These are phyloP conservation scores for Cadophora gregata DNA, from an alignment of 2,329 filamentous ascomycete species.

Conservation along the genomic window DNA sequence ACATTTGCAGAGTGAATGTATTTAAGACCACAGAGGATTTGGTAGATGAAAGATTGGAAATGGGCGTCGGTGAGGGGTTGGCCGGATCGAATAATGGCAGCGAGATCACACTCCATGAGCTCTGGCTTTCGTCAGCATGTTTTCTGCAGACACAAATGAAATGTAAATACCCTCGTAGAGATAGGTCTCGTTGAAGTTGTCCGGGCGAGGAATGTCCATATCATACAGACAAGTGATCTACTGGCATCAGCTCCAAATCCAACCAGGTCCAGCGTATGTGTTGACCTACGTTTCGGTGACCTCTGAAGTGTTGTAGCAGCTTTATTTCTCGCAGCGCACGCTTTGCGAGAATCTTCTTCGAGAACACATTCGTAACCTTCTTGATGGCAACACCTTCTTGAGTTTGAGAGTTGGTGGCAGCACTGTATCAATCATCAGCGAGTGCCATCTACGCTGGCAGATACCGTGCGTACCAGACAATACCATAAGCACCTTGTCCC, in stretches of 20 bases:
- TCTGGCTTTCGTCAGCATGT: slow-evolving; percentile 60
- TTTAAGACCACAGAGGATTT: slow-evolving; percentile 98
- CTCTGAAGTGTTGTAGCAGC: slow-evolving; percentile 95
- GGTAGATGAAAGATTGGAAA: slow-evolving; percentile 99
- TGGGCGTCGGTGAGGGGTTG: slow-evolving; percentile 97
- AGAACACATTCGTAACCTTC: slow-evolving; percentile 99
- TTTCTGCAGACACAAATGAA: neutral
- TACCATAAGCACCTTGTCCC: slow-evolving; percentile 96
- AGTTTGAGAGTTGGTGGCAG: slow-evolving; percentile 88
- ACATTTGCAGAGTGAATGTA: slow-evolving; percentile 99
- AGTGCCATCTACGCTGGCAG: slow-evolving; percentile 36
- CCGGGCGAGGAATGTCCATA: slow-evolving; percentile 97
- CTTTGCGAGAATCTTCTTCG: slow-evolving; percentile 99
- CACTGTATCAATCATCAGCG: slow-evolving; percentile 58
- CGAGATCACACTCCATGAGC: slow-evolving; percentile 98
- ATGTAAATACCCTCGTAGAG: slow-evolving; percentile 82
- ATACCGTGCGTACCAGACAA: slow-evolving; percentile 78
- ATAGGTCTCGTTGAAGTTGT: slow-evolving; percentile 99
- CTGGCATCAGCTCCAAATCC: slow-evolving; percentile 47
- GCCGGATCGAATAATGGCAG: slow-evolving; percentile 95
- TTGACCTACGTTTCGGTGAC: slow-evolving; percentile 77
- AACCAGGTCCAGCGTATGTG: slow-evolving; percentile 8
- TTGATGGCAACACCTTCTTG: slow-evolving; percentile 97
- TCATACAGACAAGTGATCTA: slow-evolving; percentile 99
- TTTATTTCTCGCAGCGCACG: slow-evolving; percentile 98